Evolutionary conservation across 2,329 filamentous ascomycete species (phyloP), one percentile per base, ranked within the genome.

Genomic region (Exophiala mesophila): DNA sequence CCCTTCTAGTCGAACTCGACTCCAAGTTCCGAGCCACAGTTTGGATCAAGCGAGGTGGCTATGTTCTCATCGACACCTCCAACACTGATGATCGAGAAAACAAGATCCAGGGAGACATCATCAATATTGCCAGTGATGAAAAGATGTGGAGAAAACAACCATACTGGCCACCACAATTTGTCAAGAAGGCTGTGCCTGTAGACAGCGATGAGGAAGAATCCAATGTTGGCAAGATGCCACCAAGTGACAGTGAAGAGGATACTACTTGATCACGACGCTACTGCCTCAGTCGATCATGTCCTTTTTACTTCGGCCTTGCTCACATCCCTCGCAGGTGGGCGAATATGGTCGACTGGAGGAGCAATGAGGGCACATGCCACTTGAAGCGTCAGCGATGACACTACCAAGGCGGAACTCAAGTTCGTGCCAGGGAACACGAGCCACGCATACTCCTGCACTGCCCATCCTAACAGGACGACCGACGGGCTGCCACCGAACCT

Each of bases 81-180:
- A 71, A 76, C 2, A 71, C 82, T 26, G 78, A 80, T 19, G 78
- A 76, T 17, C 69, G 81, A 38, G 82, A 83, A 32, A 88, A 88
- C 57, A 88, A 88, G 63, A 77, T 94, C 9, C 75, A 78, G 39
- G 92, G 90, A 10, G 87, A 95, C 64, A 96, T 98, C 57, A 74
- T 94, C 54, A 96, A 96, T 59, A 80, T 97, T 24, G 88, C 97
- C 26, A 75, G 87, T 26, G 88, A 96, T 58, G 89, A 96, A 69
- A 94, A 87, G 67, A 73, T 74, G 31, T 98, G 92, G 92, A 79
- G 88, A 58, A 95, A 94, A 67, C 81, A 85, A 69, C 58, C 72
- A 7, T 98, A 90, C 62, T 97, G 92, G 92, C 88, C 88, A 2
- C 79, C 81, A 60, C 80, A 90, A 59, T 94, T 94, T 58, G 69